Conservation (phyloP, 306 rosid species). For the Ceratonia siliqua region DNA sequence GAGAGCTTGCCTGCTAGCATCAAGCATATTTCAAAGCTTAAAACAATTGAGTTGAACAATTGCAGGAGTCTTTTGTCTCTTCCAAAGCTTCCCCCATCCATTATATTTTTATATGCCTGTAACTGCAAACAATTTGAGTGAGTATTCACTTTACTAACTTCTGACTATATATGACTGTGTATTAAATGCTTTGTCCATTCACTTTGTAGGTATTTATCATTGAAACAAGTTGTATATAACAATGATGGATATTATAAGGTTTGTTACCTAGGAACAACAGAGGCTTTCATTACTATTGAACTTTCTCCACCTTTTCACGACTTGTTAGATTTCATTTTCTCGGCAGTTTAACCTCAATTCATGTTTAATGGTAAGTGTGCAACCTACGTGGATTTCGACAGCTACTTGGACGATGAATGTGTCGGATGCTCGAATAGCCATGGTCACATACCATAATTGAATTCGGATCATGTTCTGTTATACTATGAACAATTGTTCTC, state of each 20-base stretch:
- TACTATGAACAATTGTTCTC: not conserved
- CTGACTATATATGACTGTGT: not conserved
- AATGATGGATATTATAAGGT: rapidly evolving
- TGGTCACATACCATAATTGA: not conserved
- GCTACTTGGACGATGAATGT: not conserved
- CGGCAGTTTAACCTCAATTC: too few species aligned
- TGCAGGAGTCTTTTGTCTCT: not conserved
- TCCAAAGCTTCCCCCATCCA: not conserved
- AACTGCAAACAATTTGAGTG: not conserved
- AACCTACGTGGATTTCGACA: not conserved
- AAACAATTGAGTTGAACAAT: rapidly evolving
- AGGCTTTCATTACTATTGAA: not conserved
- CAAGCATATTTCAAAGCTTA: not conserved
- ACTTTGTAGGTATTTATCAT: not conserved
- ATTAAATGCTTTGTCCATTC: not conserved
- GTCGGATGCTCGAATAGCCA: not conserved
- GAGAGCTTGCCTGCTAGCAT: slow-evolving; percentile 9
- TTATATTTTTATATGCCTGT: not conserved
- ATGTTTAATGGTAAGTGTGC: too few species aligned
- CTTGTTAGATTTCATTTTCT: slow-evolving; percentile 29
- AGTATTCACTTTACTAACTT: not conserved
- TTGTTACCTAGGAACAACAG: slow-evolving; percentile 1
- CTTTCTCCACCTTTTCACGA: not conserved
- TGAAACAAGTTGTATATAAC: not conserved
- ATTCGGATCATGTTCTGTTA: not conserved